phyloP scores from a whole-genome alignment of 2,329 filamentous ascomycete genomes.

The Cladophialophora chaetospira region DNA sequence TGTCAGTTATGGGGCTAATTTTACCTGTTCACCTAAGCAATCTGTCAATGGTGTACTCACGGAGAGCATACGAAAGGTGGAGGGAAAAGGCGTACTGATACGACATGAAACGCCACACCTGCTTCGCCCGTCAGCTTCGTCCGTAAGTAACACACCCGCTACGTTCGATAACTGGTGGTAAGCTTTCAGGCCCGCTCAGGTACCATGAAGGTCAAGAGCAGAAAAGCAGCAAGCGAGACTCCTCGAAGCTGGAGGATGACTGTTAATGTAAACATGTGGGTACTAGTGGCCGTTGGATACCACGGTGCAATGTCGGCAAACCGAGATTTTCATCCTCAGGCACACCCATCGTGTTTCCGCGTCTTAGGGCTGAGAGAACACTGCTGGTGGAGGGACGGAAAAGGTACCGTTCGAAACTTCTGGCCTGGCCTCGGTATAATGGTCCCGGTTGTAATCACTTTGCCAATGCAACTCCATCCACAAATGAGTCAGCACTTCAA shows the following conservation, averaged over 20 bases:
- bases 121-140: conserved; percentile 3
- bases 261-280: conserved; percentile 6
- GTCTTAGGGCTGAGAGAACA: neutral
- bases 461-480: neutral
- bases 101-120: neutral
- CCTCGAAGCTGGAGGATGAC: neutral
- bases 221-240: neutral
- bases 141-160: neutral
- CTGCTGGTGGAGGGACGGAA: neutral
- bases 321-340: neutral
- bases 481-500: neutral
- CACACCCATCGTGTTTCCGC: neutral
- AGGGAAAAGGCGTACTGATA: neutral
- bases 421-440: neutral
- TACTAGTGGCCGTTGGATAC: neutral
- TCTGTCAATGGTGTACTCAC: neutral
- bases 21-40: neutral
- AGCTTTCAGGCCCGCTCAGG: neutral
- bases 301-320: conserved; percentile 1
- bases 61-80: neutral
- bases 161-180: neutral
- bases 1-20: neutral
- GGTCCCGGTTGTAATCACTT: neutral
- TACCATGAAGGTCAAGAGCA: neutral
- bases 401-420: neutral